These are phyloP conservation scores for Leccinum colubrinum DNA, from an alignment of 1,284 basidiomycete species.

Conservation along the genomic window DNA sequence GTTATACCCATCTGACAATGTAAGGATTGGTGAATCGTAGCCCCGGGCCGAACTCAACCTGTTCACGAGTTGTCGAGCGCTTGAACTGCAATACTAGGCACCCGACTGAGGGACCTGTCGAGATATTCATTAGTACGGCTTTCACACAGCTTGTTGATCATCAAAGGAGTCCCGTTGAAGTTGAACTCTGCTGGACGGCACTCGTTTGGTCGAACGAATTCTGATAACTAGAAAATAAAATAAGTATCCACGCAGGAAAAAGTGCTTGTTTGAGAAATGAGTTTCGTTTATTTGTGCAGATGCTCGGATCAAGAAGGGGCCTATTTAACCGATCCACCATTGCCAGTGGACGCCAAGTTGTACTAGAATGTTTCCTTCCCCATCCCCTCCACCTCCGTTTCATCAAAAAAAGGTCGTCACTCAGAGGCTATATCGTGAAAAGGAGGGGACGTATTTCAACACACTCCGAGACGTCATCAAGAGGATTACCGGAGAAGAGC, in stretches of 20 bases:
- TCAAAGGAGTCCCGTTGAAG: background rate
- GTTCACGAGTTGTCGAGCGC: background rate
- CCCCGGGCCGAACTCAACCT: background rate
- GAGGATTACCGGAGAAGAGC: slow-evolving; percentile 16
- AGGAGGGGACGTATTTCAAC: slow-evolving; percentile 18
- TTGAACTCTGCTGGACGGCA: background rate
- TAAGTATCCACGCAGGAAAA: too few species aligned
- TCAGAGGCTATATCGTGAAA: slow-evolving; percentile 24
- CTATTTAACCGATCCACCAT: background rate
- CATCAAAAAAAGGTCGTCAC: slow-evolving; percentile 4
- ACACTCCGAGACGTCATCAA: slow-evolving; percentile 13
- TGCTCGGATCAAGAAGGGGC: background rate
- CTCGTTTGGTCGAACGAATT: background rate
- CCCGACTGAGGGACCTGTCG: background rate
- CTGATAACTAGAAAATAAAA: background rate
- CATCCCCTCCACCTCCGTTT: background rate
- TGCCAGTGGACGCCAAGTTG: background rate
- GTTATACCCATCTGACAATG: background rate
- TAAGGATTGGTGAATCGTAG: background rate
- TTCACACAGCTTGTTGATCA: background rate
- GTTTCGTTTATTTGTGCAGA: background rate
- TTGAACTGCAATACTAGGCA: background rate
- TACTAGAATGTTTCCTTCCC: slow-evolving; percentile 1
- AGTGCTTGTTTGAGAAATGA: background rate
- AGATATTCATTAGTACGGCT: background rate